These are phyloP conservation scores for Achaetomiella virescens DNA, from an alignment of 495 filamentous ascomycete genomes.

Conservation along the genomic window DNA sequence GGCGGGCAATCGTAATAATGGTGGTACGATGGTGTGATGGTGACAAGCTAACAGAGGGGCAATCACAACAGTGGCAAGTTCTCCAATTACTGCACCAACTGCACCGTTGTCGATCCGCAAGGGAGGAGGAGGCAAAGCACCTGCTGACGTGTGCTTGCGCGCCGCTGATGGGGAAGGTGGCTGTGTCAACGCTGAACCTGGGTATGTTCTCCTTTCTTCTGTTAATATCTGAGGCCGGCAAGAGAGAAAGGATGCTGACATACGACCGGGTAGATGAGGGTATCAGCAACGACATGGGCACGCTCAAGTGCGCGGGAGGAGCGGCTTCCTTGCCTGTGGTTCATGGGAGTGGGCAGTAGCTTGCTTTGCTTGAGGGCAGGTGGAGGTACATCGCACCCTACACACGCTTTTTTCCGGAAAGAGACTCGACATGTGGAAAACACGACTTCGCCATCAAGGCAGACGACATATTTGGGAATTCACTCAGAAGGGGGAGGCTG, in stretches of 20 bases:
- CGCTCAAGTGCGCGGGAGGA: conserved; percentile 13
- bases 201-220: conserved; percentile 9
- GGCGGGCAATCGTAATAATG: neutral
- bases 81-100: conserved; percentile 20
- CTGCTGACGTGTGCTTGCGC: conserved; percentile 11
- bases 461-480: no score
- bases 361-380: no score
- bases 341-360: no score
- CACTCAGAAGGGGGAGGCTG: no score
- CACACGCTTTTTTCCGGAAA: no score
- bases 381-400: no score
- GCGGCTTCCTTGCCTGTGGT: neutral
- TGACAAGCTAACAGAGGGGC: neutral
- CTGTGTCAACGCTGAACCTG: conserved; percentile 4
- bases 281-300: conserved; percentile 22
- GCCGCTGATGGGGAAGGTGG: neutral
- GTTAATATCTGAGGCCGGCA: neutral
- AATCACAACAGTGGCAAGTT: conserved; percentile 18
- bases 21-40: neutral
- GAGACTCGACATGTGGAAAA: no score
- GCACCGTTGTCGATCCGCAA: neutral
- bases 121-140: neutral
- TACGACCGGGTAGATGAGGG: conserved; percentile 18
- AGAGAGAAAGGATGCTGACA: neutral
- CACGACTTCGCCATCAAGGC: no score